phyloP scores from a whole-genome alignment of 768 basidiomycete genomes.

The Strobilomyces dryophilus region DNA sequence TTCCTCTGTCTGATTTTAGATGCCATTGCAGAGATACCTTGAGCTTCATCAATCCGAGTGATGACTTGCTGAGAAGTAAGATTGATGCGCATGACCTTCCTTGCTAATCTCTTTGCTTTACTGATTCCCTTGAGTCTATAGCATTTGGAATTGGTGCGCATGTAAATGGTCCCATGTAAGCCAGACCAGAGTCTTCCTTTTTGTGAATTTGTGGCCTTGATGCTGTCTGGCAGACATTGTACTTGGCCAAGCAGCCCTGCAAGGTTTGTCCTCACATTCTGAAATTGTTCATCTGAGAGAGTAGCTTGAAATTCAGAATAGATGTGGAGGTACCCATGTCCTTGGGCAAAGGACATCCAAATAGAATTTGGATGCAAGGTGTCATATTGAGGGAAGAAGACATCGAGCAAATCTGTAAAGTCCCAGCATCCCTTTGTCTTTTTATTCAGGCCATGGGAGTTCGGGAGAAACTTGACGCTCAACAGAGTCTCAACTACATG shows the following conservation, averaged over 20 bases:
- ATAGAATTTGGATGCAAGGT: not conserved
- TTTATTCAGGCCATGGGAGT: constrained; percentile 2
- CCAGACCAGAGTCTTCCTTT: not conserved
- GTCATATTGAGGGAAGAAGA: not conserved
- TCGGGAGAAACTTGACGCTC: constrained; percentile 5
- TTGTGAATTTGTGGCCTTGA: not conserved
- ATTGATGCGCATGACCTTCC: too few relatives aligned
- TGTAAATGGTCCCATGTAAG: not conserved
- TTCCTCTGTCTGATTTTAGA: too few relatives aligned
- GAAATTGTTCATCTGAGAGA: not conserved
- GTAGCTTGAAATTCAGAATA: not conserved
- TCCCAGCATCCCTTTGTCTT: constrained; percentile 1
- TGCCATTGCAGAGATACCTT: too few relatives aligned
- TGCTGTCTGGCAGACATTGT: constrained; percentile 6
- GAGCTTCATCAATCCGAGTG: too few relatives aligned
- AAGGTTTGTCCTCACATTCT: not conserved
- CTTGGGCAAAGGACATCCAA: not conserved
- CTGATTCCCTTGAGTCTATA: constrained; percentile 5
- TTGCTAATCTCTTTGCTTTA: too few relatives aligned
- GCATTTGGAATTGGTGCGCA: constrained; percentile 1
- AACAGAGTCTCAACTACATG: not conserved
- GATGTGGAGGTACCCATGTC: not conserved
- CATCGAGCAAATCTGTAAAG: not conserved
- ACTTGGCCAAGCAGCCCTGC: not conserved
- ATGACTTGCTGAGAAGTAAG: too few relatives aligned